Conservation (phyloP, 1,284 basidiomycete species). For the Ustilago xerochloae region DNA sequence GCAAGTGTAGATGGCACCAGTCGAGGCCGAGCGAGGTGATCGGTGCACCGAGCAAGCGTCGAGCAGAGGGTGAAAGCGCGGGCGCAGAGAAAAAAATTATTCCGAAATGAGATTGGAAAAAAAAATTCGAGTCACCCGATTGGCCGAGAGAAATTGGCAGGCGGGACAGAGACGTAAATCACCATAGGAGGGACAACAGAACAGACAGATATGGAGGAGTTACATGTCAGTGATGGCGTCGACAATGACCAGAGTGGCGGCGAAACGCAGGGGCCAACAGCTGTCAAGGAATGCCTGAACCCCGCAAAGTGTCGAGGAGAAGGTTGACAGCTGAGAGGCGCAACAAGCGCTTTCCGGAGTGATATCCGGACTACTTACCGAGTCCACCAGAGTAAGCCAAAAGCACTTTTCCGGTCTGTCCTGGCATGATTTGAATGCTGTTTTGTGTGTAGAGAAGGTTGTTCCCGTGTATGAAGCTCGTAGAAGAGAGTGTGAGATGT, state of each 20-base stretch:
- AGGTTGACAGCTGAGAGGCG: constrained; percentile 10
- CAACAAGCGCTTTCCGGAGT: constrained; percentile 25
- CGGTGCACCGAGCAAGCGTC: constrained; percentile 13
- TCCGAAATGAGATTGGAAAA: constrained; percentile 5
- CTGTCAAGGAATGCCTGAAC: constrained; percentile 45
- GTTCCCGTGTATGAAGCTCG: neutral
- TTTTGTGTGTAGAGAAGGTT: neutral
- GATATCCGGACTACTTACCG: constrained; percentile 74
- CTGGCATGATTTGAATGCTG: constrained; percentile 37
- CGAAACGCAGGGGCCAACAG: constrained; percentile 26
- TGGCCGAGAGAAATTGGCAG: neutral
- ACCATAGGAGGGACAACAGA: neutral
- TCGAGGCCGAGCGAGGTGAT: constrained; percentile 7
- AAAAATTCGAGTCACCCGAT: constrained; percentile 45
- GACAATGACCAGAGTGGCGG: constrained; percentile 7
- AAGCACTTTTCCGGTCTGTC: constrained; percentile 80
- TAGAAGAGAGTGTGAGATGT: neutral
- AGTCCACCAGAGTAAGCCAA: constrained; percentile 98
- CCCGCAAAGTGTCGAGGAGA: constrained; percentile 17
- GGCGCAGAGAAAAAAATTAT: constrained; percentile 7
- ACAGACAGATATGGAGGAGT: constrained; percentile 13
- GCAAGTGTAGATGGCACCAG: neutral
- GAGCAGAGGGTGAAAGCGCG: neutral
- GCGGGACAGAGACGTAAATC: neutral
- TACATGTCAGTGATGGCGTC: constrained; percentile 34